These are phyloP conservation scores for Mycocentrospora acerina DNA, from an alignment of 2,329 filamentous ascomycete genomes.

Conservation along the genomic window DNA sequence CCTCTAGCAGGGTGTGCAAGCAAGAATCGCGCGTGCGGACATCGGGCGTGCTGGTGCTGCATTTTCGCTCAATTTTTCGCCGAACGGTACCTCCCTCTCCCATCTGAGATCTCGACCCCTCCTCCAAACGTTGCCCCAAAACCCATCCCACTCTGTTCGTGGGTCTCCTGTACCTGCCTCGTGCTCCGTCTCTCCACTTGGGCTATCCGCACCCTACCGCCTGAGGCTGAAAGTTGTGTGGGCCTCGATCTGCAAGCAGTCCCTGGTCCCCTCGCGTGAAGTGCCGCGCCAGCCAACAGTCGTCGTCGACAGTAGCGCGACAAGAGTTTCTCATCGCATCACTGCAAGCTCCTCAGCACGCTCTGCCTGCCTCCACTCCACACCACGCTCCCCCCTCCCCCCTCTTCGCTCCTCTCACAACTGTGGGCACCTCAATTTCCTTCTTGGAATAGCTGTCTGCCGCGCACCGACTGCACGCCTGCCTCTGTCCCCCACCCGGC, in stretches of 20 bases:
- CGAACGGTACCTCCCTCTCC: slow-evolving; percentile 18
- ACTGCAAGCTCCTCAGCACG: slow-evolving; percentile 17
- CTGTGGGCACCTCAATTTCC: slow-evolving; percentile 22
- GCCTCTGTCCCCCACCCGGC: slow-evolving; percentile 35
- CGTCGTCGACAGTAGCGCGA: slow-evolving; percentile 20
- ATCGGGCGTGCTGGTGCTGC: slow-evolving; percentile 23
- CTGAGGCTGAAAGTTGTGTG: slow-evolving; percentile 40
- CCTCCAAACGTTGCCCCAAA: slow-evolving; percentile 17
- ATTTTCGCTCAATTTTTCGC: slow-evolving; percentile 30
- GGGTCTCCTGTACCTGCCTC: slow-evolving; percentile 35
- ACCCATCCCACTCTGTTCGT: slow-evolving; percentile 19
- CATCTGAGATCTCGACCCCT: slow-evolving; percentile 10
- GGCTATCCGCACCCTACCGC: slow-evolving; percentile 35
- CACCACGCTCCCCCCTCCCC: slow-evolving; percentile 13
- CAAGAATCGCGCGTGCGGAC: slow-evolving; percentile 23
- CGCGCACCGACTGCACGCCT: slow-evolving; percentile 27
- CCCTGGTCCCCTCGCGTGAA: slow-evolving; percentile 37
- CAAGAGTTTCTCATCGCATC: slow-evolving; percentile 13
- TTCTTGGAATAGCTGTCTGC: slow-evolving; percentile 19
- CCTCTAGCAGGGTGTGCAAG: slow-evolving; percentile 21
- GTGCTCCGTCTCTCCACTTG: slow-evolving; percentile 38
- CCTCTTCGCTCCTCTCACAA: slow-evolving; percentile 13
- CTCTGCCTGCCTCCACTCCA: slow-evolving; percentile 15
- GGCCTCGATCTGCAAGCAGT: slow-evolving; percentile 38
- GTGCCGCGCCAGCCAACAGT: slow-evolving; percentile 35